Conservation (phyloP, 2,329 filamentous ascomycete species). For the Aurifilum marmelostoma region DNA sequence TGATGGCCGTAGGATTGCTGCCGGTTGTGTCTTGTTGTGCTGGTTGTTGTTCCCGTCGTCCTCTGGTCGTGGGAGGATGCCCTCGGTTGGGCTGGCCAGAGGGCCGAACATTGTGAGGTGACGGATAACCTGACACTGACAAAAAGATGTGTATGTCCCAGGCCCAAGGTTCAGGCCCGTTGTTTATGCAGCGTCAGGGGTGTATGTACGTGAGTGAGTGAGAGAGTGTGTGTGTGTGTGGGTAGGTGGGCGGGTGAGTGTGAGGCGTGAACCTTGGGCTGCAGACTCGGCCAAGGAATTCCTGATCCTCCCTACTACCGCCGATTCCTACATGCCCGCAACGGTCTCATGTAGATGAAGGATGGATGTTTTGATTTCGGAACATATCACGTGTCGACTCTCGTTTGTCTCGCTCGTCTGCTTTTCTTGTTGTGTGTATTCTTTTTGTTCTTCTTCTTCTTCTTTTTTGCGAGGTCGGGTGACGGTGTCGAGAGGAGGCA, state of each 20-base stretch:
- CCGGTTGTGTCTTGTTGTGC: neutral
- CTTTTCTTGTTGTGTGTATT: too few relatives aligned
- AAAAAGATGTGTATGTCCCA: neutral
- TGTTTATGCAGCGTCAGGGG: constrained; percentile 9
- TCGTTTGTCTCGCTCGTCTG: too few relatives aligned
- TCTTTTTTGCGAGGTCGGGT: neutral
- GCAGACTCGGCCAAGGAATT: constrained; percentile 4
- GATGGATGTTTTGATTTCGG: neutral
- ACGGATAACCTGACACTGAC: neutral
- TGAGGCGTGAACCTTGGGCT: neutral
- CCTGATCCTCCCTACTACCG: neutral
- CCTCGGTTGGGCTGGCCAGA: neutral
- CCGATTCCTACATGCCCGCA: constrained; percentile 6
- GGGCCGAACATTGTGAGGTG: constrained; percentile 5
- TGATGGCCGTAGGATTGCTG: neutral
- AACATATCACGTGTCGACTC: neutral
- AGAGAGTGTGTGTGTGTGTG: too few relatives aligned
- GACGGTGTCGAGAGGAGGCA: neutral
- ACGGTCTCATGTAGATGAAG: neutral
- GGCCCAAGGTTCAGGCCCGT: neutral
- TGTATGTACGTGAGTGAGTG: neutral
- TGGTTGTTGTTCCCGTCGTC: neutral
- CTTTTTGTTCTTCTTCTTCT: too few relatives aligned
- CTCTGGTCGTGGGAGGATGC: neutral
- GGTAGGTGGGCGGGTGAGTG: too few relatives aligned